Evolutionary conservation across 371 early-diverging fungal genomes (phyloP), one percentile per base, ranked within the genome.

Genomic region (Mucor sp.): DNA sequence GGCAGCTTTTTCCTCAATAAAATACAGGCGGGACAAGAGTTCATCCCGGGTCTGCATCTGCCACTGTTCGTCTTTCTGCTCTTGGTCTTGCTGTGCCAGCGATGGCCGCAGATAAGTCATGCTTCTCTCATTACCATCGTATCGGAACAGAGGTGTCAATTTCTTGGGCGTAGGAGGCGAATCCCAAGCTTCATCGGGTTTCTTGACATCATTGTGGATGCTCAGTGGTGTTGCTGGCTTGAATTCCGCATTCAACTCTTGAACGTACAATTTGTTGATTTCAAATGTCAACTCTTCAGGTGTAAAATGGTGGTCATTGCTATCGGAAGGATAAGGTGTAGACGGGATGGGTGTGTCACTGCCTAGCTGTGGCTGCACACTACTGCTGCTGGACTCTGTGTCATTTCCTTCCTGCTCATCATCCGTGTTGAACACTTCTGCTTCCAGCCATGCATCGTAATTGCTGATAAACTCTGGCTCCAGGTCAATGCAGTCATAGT

Each of bases 391-490:
- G 14, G 11, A 14, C 11, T 12, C 4, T 44, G 5, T 19, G 3
- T 2, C 23, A 21, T 9, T 6, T 6, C n/a, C 33, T 0, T 14
- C 17, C 4, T 14, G 35, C 1, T 48, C 62, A 1, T 62, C 33
- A 15, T 60, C 43, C n/a, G 14, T 8, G n/a, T 43, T 25, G 14
- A 62, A 50, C 2, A 19, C 33, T 19, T 62, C 48, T 6, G 33
- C 33, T 35, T 50, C 50, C 1, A 50, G 30, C 50, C 62, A 50
- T 21, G 14, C 5, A 21, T 25, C 21, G 23, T 62, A 48, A 17
- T 58, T 23, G 28, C 56, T 27, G 9, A 53, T 37, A 47, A 71
- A 81, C 4, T 87, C 89, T 62, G 74, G 69, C 33, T 84, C 86
- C 57, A 85, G 71, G 32, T 83, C 83, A 12, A 59, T 27, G 44